phyloP scores from a whole-genome alignment of 768 basidiomycete species.

The Naganishia vishniacii region DNA sequence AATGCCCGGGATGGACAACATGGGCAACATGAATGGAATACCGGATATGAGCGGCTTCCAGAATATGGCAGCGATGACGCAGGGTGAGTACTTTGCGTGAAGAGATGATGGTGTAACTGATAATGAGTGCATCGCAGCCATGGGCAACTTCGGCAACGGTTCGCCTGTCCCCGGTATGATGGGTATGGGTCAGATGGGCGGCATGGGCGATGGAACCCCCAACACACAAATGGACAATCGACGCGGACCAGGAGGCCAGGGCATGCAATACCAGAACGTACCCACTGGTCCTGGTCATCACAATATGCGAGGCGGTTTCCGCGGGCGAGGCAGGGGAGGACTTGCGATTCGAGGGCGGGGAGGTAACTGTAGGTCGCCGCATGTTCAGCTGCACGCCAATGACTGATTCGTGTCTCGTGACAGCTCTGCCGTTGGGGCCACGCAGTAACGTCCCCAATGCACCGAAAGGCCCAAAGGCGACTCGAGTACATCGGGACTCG shows the following conservation, averaged over 20 bases:
- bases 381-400: no score
- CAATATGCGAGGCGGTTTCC: constrained; percentile 19
- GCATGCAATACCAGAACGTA: constrained; percentile 8
- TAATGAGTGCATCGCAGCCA: neutral
- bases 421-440: constrained; percentile 26
- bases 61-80: constrained; percentile 14
- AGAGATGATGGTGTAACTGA: neutral
- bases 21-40: constrained; percentile 24
- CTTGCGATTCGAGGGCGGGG: constrained; percentile 21
- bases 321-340: constrained; percentile 20
- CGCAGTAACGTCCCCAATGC: constrained; percentile 20
- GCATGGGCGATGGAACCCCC: neutral
- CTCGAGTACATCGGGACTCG: constrained; percentile 24
- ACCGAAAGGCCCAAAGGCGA: constrained; percentile 28
- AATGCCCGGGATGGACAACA: constrained; percentile 23
- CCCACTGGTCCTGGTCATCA: constrained; percentile 13
- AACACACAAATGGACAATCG: neutral
- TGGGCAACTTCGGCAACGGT: constrained; percentile 8
- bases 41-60: constrained; percentile 4
- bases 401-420: neutral
- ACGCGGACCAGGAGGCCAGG: neutral
- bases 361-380: constrained; percentile 17
- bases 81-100: neutral
- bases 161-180: constrained; percentile 8
- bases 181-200: neutral